A percentile compares a stretch with the other conserved stretches of the same genome.
phyloP scores from a whole-genome alignment of 2,329 filamentous ascomycete species.

The Trichoderma harzianum region DNA sequence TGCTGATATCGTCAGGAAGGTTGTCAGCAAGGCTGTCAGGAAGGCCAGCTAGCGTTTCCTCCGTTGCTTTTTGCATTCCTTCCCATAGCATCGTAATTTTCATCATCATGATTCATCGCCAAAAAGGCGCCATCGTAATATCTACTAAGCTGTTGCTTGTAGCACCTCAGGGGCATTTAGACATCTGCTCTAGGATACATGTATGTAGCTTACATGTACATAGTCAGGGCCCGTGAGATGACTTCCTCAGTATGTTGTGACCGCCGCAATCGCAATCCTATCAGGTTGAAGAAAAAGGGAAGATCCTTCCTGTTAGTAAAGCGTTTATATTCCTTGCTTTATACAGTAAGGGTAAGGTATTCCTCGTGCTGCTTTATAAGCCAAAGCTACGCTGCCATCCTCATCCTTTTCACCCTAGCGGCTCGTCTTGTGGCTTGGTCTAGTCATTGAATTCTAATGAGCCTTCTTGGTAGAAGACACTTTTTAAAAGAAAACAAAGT shows the following conservation, averaged over 20 bases:
- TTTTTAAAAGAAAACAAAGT: not conserved
- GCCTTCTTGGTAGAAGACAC: not conserved
- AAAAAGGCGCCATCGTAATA: not conserved
- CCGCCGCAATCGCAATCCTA: not conserved
- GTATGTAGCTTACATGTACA: not conserved
- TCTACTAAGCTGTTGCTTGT: not conserved
- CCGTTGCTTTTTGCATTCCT: not conserved
- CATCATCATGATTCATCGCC: not conserved
- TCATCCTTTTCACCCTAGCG: not conserved
- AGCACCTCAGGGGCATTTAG: not conserved
- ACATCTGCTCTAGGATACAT: not conserved
- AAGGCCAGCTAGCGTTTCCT: not conserved
- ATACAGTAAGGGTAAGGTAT: not conserved
- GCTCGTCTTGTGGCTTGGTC: not conserved
- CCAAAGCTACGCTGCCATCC: not conserved
- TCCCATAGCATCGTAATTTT: not conserved
- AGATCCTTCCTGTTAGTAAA: not conserved
- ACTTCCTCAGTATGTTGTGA: not conserved
- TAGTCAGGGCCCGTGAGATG: not conserved
- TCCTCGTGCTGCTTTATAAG: not conserved
- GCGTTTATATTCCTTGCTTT: not conserved
- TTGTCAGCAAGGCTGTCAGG: not conserved
- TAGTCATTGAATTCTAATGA: not conserved
- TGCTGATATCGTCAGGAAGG: not conserved
- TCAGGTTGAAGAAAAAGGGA: not conserved